A percentile compares a stretch with the other conserved stretches of the same genome.
These are phyloP conservation scores for Westerdykella ornata DNA, from an alignment of 2,329 filamentous ascomycete species.

Conservation along the genomic window DNA sequence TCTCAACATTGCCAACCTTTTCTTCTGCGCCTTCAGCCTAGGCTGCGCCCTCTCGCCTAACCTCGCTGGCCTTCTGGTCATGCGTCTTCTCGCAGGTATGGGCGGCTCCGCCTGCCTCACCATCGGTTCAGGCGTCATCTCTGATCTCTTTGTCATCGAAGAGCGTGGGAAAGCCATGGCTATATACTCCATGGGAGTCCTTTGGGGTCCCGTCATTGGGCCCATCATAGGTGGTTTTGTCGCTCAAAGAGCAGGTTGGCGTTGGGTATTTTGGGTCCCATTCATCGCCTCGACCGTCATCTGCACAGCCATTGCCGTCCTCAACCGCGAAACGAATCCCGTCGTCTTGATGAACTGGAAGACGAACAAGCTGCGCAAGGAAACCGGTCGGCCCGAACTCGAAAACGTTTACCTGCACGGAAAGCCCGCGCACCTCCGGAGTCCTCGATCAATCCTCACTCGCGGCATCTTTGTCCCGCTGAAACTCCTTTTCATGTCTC, in stretches of 20 bases:
- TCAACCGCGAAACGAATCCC: slow-evolving; percentile 45
- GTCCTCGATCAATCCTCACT: slow-evolving; percentile 14
- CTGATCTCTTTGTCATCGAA: slow-evolving; percentile 29
- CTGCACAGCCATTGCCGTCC: slow-evolving; percentile 29
- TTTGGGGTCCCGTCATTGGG: slow-evolving; percentile 28
- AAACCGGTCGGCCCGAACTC: slow-evolving; percentile 42
- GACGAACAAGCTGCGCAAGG: slow-evolving; percentile 48
- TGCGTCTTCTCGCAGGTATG: slow-evolving; percentile 29
- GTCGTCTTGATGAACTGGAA: slow-evolving; percentile 47
- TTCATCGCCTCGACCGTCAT: slow-evolving; percentile 20
- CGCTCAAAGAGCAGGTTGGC: slow-evolving; percentile 29
- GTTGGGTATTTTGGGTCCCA: slow-evolving; percentile 34
- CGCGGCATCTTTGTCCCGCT: slow-evolving; percentile 34
- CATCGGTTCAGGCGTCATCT: slow-evolving; percentile 32
- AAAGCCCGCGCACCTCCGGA: slow-evolving; percentile 13
- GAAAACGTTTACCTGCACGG: slow-evolving; percentile 38
- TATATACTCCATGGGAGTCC: slow-evolving; percentile 24
- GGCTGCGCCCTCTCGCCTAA: slow-evolving; percentile 36
- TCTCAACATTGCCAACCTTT: slow-evolving; percentile 38
- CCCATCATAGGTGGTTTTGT: slow-evolving; percentile 35
- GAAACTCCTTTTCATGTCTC: slow-evolving; percentile 28
- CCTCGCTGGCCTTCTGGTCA: slow-evolving; percentile 29
- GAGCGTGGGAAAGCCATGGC: slow-evolving; percentile 31
- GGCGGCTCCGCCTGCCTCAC: slow-evolving; percentile 32
- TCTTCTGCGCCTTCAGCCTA: slow-evolving; percentile 48